Evolutionary conservation across 805 yeast species (phyloP).

Genomic region (Saturnispora kantuleensis): DNA sequence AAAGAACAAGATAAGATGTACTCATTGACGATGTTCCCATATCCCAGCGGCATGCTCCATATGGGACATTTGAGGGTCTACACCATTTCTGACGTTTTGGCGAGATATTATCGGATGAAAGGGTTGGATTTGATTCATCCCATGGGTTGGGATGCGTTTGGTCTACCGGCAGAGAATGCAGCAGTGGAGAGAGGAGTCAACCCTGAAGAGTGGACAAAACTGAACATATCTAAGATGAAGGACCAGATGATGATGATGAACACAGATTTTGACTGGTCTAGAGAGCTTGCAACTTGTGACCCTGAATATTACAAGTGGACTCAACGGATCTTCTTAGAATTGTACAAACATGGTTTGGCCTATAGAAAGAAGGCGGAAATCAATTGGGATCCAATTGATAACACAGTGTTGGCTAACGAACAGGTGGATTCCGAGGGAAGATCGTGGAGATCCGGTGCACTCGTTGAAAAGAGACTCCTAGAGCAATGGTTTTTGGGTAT

Average conservation of each 20-base stretch:
- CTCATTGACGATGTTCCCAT: conserved; percentile 85
- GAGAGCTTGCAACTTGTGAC: conserved; percentile 76
- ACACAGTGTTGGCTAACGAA: conserved; percentile 91
- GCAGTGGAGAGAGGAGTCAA: conserved; percentile 77
- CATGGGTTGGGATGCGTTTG: conserved; percentile 99
- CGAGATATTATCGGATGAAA: conserved; percentile 66
- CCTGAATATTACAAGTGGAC: conserved; percentile 91
- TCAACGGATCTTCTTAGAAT: conserved; percentile 68
- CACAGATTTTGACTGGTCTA: conserved; percentile 89
- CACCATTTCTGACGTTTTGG: conserved; percentile 76
- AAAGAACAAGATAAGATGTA: conserved; percentile 32
- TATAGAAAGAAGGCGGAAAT: conserved; percentile 81
- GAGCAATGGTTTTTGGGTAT: conserved; percentile 94
- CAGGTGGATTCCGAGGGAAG: conserved; percentile 87
- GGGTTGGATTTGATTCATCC: conserved; percentile 84
- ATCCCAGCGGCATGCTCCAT: conserved; percentile 88
- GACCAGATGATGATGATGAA: conserved; percentile 68
- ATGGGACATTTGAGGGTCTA: conserved; percentile 93
- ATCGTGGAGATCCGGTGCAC: conserved; percentile 96
- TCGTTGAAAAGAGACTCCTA: conserved; percentile 71
- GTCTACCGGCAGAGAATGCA: conserved; percentile 96
- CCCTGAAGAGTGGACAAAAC: conserved; percentile 76
- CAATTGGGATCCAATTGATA: conserved; percentile 96
- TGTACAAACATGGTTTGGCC: conserved; percentile 71
- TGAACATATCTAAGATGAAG: conserved; percentile 80